phyloP scores from a whole-genome alignment of 495 filamentous ascomycete genomes.

The Trypethelium eluteriae region DNA sequence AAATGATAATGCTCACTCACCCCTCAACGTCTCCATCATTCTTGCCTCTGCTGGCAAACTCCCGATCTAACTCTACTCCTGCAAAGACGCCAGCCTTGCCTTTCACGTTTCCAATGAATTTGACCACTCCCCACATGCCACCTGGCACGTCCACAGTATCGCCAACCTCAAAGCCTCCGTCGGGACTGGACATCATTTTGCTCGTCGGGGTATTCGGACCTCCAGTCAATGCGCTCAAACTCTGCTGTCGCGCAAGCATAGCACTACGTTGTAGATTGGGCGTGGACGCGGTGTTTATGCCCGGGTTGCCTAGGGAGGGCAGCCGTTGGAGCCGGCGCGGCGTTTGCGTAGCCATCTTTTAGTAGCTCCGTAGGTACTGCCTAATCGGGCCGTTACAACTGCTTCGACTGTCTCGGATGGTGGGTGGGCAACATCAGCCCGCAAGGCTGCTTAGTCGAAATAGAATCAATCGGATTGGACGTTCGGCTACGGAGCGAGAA shows the following conservation, averaged over 20 bases:
- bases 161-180: slow-evolving; percentile 63
- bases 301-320: slow-evolving; percentile 36
- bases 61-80: slow-evolving; percentile 82
- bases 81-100: slow-evolving; percentile 89
- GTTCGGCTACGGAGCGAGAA: neutral
- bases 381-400: neutral
- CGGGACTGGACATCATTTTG: slow-evolving; percentile 37
- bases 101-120: slow-evolving; percentile 77
- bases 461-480: neutral
- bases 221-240: slow-evolving; percentile 54
- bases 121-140: slow-evolving; percentile 83
- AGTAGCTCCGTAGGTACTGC: neutral
- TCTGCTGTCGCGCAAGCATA: slow-evolving; percentile 54
- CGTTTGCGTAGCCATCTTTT: slow-evolving; percentile 35
- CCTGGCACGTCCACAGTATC: slow-evolving; percentile 92
- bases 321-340: slow-evolving; percentile 40
- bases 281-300: slow-evolving; percentile 50
- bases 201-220: slow-evolving; percentile 30
- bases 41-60: slow-evolving; percentile 78
- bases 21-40: slow-evolving; percentile 97
- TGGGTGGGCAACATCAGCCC: neutral
- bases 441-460: neutral
- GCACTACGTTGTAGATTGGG: slow-evolving; percentile 46
- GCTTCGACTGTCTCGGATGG: neutral
- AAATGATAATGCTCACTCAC: slow-evolving; percentile 42